phyloP scores from a whole-genome alignment of 1,139 yeast genomes.

The Saccharomyces hybrid region DNA sequence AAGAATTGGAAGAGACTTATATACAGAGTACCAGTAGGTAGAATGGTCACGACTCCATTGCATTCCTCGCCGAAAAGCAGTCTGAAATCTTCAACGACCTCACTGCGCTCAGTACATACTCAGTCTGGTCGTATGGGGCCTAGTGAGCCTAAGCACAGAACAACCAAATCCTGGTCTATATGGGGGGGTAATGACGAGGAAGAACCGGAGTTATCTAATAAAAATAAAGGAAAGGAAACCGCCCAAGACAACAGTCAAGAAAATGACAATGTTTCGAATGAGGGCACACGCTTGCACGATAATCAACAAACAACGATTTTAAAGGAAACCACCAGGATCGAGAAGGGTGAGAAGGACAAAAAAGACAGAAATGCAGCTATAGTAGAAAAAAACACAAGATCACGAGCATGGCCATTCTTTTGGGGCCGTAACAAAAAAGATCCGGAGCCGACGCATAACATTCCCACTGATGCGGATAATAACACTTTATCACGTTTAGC shows the following conservation, averaged over 20 bases:
- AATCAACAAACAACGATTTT: neutral
- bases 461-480: neutral
- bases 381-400: constrained; percentile 2
- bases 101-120: neutral
- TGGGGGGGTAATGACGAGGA: neutral
- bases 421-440: constrained; percentile 9
- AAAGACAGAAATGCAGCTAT: neutral
- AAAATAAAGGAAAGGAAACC: neutral
- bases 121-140: neutral
- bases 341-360: neutral
- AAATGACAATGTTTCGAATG: neutral
- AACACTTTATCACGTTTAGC: constrained; percentile 2
- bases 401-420: constrained; percentile 28
- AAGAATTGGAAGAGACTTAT: neutral
- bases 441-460: neutral
- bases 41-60: neutral
- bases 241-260: neutral
- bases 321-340: neutral
- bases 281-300: neutral
- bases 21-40: neutral
- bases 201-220: neutral
- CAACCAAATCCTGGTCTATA: neutral
- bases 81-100: neutral
- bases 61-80: neutral
- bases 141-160: neutral